phyloP scores from a whole-genome alignment of 352 stramenopile genomes.

The Aphanomyces cochlioides region DNA sequence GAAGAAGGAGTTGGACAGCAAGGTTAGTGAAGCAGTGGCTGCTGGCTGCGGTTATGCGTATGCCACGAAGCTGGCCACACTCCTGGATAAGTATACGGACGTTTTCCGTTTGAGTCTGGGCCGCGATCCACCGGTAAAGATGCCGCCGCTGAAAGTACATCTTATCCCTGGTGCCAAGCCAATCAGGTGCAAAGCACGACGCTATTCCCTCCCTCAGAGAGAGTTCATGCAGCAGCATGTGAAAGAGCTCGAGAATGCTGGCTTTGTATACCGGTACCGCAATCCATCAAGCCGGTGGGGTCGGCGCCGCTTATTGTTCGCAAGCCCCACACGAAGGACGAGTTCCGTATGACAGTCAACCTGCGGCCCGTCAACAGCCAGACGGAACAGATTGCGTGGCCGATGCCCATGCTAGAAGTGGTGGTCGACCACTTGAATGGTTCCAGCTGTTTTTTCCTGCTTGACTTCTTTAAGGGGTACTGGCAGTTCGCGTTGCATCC shows the following conservation, averaged over 20 bases:
- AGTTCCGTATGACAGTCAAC: constrained; percentile 29
- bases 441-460: constrained; percentile 12
- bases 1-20: constrained; percentile 1
- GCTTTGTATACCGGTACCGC: constrained; percentile 23
- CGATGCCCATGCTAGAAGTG: constrained; percentile 28
- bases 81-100: constrained; percentile 1
- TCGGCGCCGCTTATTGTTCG: constrained; percentile 31
- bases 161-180: constrained; percentile 24
- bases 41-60: constrained; percentile 2
- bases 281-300: constrained; percentile 29
- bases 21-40: not conserved
- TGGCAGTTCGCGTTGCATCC: constrained; percentile 29
- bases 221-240: constrained; percentile 26
- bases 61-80: not conserved
- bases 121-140: constrained; percentile 29
- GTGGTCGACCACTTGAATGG: constrained; percentile 14
- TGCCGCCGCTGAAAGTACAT: constrained; percentile 28
- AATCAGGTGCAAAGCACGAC: constrained; percentile 23
- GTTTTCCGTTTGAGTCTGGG: constrained; percentile 29
- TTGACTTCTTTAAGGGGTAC: constrained; percentile 25
- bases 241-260: constrained; percentile 24
- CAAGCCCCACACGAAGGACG: constrained; percentile 31
- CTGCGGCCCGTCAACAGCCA: constrained; percentile 26
- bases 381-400: constrained; percentile 28
- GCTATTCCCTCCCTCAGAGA: constrained; percentile 23